These are phyloP conservation scores for Cladosporium phlei DNA, from an alignment of 2,329 filamentous ascomycete species.

Conservation along the genomic window DNA sequence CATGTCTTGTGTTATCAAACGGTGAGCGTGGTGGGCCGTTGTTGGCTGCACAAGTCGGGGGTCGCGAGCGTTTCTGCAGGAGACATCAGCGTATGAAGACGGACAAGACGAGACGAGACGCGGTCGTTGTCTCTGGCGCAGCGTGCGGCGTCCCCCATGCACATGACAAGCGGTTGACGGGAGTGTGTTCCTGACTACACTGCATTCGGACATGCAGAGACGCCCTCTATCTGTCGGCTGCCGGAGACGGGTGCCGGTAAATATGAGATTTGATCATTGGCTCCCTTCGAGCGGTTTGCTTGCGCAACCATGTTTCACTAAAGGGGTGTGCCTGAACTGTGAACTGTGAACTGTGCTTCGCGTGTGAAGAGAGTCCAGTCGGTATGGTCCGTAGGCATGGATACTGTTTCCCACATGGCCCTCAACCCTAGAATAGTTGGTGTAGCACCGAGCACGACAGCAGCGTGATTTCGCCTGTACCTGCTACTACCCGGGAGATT, in stretches of 20 bases:
- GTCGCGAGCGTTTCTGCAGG: constrained; percentile 8
- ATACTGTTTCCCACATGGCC: too few relatives aligned
- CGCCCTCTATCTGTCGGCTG: too few relatives aligned
- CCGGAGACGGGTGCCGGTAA: constrained; percentile 1
- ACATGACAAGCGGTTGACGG: constrained; percentile 8
- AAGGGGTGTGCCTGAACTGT: not conserved
- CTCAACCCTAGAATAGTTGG: too few relatives aligned
- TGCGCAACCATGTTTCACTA: constrained; percentile 1
- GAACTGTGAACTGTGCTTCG: too few relatives aligned
- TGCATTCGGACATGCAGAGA: not conserved
- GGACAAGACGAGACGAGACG: too few relatives aligned
- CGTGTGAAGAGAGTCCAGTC: too few relatives aligned
- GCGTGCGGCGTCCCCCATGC: constrained; percentile 1
- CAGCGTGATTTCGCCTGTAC: not conserved
- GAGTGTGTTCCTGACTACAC: constrained; percentile 13
- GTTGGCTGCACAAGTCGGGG: not conserved
- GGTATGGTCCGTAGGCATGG: too few relatives aligned
- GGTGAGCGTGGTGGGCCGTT: not conserved
- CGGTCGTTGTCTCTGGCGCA: constrained; percentile 3
- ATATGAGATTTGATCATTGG: too few relatives aligned
- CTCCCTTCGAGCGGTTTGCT: not conserved
- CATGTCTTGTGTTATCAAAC: constrained; percentile 9
- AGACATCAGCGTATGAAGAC: too few relatives aligned
- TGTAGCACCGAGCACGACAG: not conserved
- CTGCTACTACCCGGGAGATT: too few relatives aligned